Conservation (phyloP, 768 basidiomycete species). For the Phanerochaete sordida region DNA sequence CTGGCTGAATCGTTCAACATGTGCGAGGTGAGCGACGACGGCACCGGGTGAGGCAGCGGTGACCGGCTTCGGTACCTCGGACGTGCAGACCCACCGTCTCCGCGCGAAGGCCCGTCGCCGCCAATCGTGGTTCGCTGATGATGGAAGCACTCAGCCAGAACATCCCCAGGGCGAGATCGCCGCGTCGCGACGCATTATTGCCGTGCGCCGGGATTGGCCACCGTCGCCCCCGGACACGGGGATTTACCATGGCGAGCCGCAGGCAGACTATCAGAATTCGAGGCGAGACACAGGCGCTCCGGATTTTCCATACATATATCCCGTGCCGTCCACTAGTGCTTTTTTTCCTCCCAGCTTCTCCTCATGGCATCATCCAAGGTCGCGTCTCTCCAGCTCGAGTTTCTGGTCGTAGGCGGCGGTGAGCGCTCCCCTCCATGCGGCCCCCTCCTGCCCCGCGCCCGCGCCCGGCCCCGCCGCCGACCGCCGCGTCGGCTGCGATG, state of each 20-base stretch:
- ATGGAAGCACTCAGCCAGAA: background rate
- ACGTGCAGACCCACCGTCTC: background rate
- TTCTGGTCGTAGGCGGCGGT: constrained; percentile 13
- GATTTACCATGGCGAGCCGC: background rate
- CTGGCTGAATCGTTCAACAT: background rate
- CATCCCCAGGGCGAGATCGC: background rate
- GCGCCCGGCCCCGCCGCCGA: background rate
- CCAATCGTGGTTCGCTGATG: background rate
- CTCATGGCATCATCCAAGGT: constrained; percentile 1
- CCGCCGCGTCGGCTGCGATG: background rate
- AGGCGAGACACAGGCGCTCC: background rate
- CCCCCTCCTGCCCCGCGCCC: background rate
- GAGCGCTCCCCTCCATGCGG: background rate
- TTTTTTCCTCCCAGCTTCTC: background rate
- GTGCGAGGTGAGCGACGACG: background rate
- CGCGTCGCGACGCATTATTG: constrained; percentile 1
- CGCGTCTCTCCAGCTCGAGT: constrained; percentile 8
- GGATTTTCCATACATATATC: background rate
- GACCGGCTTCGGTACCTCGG: background rate
- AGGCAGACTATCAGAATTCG: constrained; percentile 1
- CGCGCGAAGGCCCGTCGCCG: background rate
- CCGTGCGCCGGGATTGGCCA: background rate
- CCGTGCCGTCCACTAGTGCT: background rate
- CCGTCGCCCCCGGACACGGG: background rate
- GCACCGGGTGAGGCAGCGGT: background rate